A percentile compares a stretch with the other conserved stretches of the same genome.
phyloP scores from a whole-genome alignment of 2,329 filamentous ascomycete species.

The Pochonia chlamydosporia region DNA sequence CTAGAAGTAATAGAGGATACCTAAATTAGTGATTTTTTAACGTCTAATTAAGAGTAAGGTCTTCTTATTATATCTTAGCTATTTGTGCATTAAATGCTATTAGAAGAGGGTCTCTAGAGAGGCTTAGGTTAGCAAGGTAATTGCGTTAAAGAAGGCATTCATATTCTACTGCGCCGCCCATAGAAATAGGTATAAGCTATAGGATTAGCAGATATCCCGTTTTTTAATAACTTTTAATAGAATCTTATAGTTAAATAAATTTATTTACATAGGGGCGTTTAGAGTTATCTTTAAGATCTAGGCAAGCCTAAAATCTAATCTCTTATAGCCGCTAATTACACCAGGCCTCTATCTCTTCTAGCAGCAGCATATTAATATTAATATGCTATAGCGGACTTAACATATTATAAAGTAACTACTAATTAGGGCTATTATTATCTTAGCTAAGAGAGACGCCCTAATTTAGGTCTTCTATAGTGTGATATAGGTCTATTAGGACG shows the following conservation, averaged over 20 bases:
- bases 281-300: neutral
- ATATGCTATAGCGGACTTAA: neutral
- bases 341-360: neutral
- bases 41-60: no score
- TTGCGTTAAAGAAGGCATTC: neutral
- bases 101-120: no score
- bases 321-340: neutral
- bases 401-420: neutral
- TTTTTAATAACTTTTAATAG: neutral
- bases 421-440: neutral
- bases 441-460: neutral
- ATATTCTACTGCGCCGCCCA: neutral
- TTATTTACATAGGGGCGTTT: neutral
- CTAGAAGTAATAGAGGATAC: no score
- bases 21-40: no score
- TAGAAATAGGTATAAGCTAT: neutral
- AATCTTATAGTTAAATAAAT: neutral
- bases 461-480: neutral
- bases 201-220: neutral
- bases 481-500: neutral
- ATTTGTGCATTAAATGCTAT: no score
- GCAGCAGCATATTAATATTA: neutral
- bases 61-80: no score
- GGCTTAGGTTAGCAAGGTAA: no score
- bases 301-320: neutral